Base-by-base conservation (phyloP, 371 early-diverging fungal genomes). In the Haplosporangium sp. region DNA sequence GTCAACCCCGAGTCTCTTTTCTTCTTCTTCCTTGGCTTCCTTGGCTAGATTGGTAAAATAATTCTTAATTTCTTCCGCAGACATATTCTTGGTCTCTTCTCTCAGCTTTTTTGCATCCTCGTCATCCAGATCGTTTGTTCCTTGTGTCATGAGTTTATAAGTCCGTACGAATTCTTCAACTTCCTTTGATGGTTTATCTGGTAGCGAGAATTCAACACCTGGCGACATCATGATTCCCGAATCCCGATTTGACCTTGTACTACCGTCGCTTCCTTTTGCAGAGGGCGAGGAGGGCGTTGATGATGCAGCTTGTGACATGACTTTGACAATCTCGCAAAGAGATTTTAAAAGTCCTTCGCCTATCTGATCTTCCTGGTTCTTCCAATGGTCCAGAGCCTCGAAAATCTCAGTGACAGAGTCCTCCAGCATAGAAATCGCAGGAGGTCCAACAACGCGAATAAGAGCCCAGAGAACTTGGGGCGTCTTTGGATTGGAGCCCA, bases 321-420 rank as follows among this genome's bases (percentile, higher is more conserved):
- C 75, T 34, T 67, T 67, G 52, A 72, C 72, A 40, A 81, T 81
- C 56, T 81, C 82, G 10, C 61, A 42, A 10, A 81, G 42, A 0
- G 82, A 60, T 57, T 81, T 81, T 17, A 81, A 59, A 11, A 81
- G 63, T 0, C 82, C 82, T 37, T 81, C 82, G 10, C 62, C 72
- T 6, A 74, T 72, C 38, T 72, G 65, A 56, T 81, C 82, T 11
- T 79, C 81, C 55, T 79, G 68, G 47, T 40, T 71, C 48, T 61
- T 71, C 81, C 81, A 74, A n/a, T 74, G 71, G 17, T 81, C 82
- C 20, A 81, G 61, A 15, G 82, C 82, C 19, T 68, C 75, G 40
- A 81, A 74, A 35, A 75, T 81, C 34, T 81, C 82, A 1, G 69
- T 72, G 50, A 81, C 75, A 13, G 82, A 74, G 34, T 81, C 82